Percentiles rank a stretch among this genome's conserved stretches.
These are phyloP conservation scores for Dictyostelium firmibasis DNA, from an alignment of 78 protist species.

Conservation along the genomic window DNA sequence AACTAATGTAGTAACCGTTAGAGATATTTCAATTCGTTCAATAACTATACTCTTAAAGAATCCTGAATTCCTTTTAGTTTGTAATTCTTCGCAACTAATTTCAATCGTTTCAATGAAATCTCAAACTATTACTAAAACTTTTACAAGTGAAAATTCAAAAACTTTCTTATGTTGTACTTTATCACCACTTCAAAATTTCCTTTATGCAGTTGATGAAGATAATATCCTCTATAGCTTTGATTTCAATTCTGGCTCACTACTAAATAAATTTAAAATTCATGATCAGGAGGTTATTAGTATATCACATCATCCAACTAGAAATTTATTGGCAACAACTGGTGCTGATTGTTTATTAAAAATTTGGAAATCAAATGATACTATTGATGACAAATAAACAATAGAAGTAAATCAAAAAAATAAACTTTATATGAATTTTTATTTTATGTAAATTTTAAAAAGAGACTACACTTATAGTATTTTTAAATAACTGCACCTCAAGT, in stretches of 20 bases:
- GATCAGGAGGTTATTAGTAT: slow-evolving; percentile 73
- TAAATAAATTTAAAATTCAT: not conserved
- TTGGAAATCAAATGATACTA: slow-evolving; percentile 60
- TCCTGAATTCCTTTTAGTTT: slow-evolving; percentile 78
- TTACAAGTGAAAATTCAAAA: slow-evolving; percentile 5
- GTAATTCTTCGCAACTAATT: slow-evolving; percentile 60
- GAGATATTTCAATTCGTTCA: slow-evolving; percentile 49
- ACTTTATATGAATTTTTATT: not conserved
- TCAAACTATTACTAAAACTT: not conserved
- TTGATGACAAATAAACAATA: too few species aligned
- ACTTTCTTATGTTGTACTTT: slow-evolving; percentile 59
- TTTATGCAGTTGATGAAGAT: slow-evolving; percentile 84
- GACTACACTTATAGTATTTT: too few species aligned
- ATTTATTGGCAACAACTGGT: slow-evolving; percentile 76
- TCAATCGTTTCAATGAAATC: slow-evolving; percentile 35
- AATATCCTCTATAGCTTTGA: slow-evolving; percentile 61
- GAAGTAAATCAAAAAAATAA: not conserved
- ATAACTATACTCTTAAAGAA: not conserved
- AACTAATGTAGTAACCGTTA: not conserved
- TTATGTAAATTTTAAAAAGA: too few species aligned
- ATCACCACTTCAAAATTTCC: slow-evolving; percentile 82
- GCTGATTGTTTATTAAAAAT: slow-evolving; percentile 51
- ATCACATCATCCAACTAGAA: slow-evolving; percentile 81
- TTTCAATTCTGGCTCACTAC: slow-evolving; percentile 25
- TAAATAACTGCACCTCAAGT: too few species aligned